These are phyloP conservation scores for Plectosphaerella cucumerina DNA, from an alignment of 2,329 filamentous ascomycete species.

Conservation along the genomic window DNA sequence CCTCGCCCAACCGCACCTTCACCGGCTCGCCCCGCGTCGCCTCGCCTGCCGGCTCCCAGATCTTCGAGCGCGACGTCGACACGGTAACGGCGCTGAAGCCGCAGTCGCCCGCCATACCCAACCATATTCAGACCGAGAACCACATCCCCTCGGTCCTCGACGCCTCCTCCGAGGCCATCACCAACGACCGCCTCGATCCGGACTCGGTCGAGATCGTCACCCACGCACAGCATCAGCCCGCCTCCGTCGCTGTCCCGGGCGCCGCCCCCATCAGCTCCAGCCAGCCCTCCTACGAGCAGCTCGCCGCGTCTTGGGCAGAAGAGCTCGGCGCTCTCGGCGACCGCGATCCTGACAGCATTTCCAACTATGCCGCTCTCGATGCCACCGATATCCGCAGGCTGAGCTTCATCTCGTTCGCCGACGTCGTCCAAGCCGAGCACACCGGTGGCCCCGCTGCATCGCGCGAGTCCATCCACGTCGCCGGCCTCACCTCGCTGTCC, in stretches of 20 bases:
- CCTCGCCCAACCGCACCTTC: constrained; percentile 63
- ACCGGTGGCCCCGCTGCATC: constrained; percentile 46
- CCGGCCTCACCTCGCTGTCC: constrained; percentile 60
- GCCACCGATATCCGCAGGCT: constrained; percentile 74
- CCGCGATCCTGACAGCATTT: constrained; percentile 54
- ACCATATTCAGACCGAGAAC: constrained; percentile 92
- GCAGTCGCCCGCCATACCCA: constrained; percentile 80
- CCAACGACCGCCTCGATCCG: constrained; percentile 76
- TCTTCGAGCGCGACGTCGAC: constrained; percentile 94
- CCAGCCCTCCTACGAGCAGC: constrained; percentile 31
- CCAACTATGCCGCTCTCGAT: constrained; percentile 76
- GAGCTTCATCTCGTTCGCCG: constrained; percentile 95
- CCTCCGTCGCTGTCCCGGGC: constrained; percentile 61
- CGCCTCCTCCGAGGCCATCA: constrained; percentile 88
- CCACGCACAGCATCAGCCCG: constrained; percentile 78
- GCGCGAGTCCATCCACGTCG: constrained; percentile 66
- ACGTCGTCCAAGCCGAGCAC: constrained; percentile 86
- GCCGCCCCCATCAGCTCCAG: constrained; percentile 17
- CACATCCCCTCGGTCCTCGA: constrained; percentile 88
- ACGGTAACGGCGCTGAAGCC: constrained; percentile 66
- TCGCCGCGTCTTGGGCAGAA: constrained; percentile 49
- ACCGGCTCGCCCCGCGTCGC: constrained; percentile 70
- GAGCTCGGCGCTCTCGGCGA: constrained; percentile 52
- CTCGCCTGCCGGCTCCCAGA: constrained; percentile 74
- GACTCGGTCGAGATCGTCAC: constrained; percentile 92